phyloP scores from a whole-genome alignment of 768 basidiomycete species.

The Xerocomellus intermedius region DNA sequence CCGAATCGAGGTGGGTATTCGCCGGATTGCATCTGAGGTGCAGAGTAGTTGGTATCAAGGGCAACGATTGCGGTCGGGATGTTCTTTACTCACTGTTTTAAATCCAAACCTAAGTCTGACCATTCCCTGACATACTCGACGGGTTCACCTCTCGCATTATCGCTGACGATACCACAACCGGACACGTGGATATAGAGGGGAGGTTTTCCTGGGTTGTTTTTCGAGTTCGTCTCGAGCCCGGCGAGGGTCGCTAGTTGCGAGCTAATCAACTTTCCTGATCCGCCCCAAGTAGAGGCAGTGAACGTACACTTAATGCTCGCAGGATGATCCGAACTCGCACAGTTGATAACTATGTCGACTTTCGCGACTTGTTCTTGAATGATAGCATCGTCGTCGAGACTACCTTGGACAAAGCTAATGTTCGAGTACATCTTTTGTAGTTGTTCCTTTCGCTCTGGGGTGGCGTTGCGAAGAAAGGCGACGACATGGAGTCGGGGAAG shows the following conservation, averaged over 20 bases:
- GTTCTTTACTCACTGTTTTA: slow-evolving; percentile 26
- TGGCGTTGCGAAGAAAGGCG: slow-evolving; percentile 38
- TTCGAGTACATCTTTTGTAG: slow-evolving; percentile 35
- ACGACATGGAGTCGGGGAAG: slow-evolving; percentile 34
- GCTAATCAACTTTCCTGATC: not conserved
- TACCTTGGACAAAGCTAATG: slow-evolving; percentile 38
- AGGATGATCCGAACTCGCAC: slow-evolving; percentile 40
- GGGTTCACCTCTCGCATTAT: slow-evolving; percentile 41
- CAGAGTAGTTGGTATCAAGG: not conserved
- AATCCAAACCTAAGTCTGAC: slow-evolving; percentile 38
- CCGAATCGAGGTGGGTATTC: slow-evolving; percentile 34
- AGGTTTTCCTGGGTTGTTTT: slow-evolving; percentile 35
- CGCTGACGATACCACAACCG: slow-evolving; percentile 39
- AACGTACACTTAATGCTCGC: slow-evolving; percentile 33
- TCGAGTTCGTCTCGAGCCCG: slow-evolving; percentile 39
- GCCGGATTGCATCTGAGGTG: slow-evolving; percentile 24
- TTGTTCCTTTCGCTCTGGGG: slow-evolving; percentile 28
- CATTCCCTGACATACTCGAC: slow-evolving; percentile 34
- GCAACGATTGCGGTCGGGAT: not conserved
- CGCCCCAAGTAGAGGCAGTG: not conserved
- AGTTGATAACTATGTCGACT: slow-evolving; percentile 41
- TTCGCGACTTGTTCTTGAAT: slow-evolving; percentile 37
- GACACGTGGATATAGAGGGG: slow-evolving; percentile 46
- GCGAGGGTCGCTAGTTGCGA: slow-evolving; percentile 34
- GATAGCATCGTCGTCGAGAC: slow-evolving; percentile 35